Percentiles rank a stretch among this genome's conserved stretches.
Evolutionary conservation across 129 eudicot genomes (phyloP).

Genomic region (Heracleum sosnowskyi): DNA sequence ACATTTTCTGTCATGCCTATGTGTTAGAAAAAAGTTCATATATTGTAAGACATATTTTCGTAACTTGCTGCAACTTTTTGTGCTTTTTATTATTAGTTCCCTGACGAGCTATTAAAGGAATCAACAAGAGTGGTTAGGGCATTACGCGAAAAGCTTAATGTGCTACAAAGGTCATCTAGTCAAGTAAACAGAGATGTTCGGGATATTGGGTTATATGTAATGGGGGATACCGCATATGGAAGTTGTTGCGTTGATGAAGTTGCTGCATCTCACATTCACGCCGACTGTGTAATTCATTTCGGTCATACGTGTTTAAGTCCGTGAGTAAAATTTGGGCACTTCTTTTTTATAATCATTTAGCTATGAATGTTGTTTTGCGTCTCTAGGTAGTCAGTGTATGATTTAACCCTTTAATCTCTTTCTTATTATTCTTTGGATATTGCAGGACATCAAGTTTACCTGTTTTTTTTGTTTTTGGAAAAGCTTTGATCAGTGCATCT

Average conservation of each 20-base stretch:
- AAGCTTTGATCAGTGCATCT: conserved; percentile 49
- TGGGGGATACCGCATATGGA: conserved; percentile 98
- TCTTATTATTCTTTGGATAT: conserved; percentile 6
- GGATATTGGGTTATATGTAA: conserved; percentile 65
- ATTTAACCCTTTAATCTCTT: neutral
- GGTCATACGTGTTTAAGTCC: conserved; percentile 96
- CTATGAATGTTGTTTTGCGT: conserved; percentile 3
- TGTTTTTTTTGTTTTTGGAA: conserved; percentile 72
- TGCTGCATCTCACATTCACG: conserved; percentile 84
- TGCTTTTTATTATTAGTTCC: conserved; percentile 48
- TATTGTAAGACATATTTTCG: neutral
- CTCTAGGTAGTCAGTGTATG: conserved; percentile 3
- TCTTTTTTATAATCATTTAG: neutral
- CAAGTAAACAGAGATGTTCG: conserved; percentile 16
- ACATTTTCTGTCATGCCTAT: neutral
- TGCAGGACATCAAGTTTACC: conserved; percentile 83
- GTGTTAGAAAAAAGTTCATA: neutral
- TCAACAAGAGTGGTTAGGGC: conserved; percentile 54
- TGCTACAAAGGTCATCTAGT: neutral
- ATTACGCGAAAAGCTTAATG: conserved; percentile 46
- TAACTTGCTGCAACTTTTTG: neutral
- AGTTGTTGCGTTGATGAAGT: conserved; percentile 98
- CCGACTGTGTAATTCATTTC: conserved; percentile 90
- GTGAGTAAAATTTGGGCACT: conserved; percentile 36
- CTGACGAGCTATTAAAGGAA: conserved; percentile 86